These are phyloP conservation scores for Cicer pinnatifidum DNA, from an alignment of 306 rosid species.

Conservation along the genomic window DNA sequence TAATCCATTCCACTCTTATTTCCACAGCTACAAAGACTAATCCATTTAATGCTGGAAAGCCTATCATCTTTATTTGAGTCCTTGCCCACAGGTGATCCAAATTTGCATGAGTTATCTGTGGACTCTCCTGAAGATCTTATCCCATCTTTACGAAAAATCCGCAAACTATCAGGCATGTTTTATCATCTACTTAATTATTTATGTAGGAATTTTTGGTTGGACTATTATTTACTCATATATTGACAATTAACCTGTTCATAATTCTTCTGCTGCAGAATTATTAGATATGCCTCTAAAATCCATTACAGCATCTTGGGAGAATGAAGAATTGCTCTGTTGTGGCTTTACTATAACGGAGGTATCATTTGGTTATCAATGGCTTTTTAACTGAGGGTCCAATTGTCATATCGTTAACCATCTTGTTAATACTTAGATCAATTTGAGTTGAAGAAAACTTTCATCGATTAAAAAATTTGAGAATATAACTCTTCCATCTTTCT, in stretches of 20 bases:
- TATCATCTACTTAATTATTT: conserved; percentile 17
- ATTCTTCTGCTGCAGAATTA: conserved; percentile 59
- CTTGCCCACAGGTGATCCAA: conserved; percentile 55
- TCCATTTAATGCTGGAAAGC: conserved; percentile 30
- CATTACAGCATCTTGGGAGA: conserved; percentile 85
- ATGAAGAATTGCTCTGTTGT: conserved; percentile 57
- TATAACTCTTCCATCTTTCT: no score
- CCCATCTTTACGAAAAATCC: conserved; percentile 79
- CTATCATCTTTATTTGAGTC: conserved; percentile 63
- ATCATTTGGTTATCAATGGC: conserved; percentile 42
- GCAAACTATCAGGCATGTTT: conserved; percentile 83
- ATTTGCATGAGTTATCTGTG: conserved; percentile 52
- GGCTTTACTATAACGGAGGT: conserved; percentile 80
- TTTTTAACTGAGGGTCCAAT: background rate
- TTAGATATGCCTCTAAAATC: conserved; percentile 90
- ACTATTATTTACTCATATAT: conserved; percentile 31
- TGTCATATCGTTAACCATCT: no score
- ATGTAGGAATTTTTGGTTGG: conserved; percentile 10
- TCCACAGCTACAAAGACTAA: conserved; percentile 29
- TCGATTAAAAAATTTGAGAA: no score
- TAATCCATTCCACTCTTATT: background rate
- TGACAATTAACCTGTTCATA: conserved; percentile 33
- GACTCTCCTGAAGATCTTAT: conserved; percentile 59
- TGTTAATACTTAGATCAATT: no score
- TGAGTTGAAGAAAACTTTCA: no score